Evolutionary conservation across 345 rosid genomes (phyloP).

Genomic region (Lumnitzera littorea): DNA sequence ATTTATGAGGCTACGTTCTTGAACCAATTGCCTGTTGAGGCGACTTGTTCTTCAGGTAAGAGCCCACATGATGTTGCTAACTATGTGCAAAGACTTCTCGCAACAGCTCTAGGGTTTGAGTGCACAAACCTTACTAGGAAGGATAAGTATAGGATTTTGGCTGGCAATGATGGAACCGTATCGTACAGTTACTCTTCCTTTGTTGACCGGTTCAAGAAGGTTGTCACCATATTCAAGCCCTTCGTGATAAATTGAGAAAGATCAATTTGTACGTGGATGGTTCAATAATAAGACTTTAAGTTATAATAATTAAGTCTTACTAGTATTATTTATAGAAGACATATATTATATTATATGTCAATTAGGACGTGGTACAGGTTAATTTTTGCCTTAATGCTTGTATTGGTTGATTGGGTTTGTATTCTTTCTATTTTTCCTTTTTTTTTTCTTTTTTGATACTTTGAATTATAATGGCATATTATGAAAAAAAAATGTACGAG

Average conservation of each 20-base stretch:
- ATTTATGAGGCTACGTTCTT: slow-evolving; percentile 86
- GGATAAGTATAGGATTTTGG: slow-evolving; percentile 73
- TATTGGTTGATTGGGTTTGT: too few relatives aligned
- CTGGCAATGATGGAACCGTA: slow-evolving; percentile 83
- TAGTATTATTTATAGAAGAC: background rate
- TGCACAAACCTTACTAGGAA: slow-evolving; percentile 89
- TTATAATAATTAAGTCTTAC: background rate
- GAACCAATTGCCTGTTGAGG: slow-evolving; percentile 70
- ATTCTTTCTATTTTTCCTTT: too few relatives aligned
- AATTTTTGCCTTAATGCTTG: too few relatives aligned
- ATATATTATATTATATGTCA: too few relatives aligned
- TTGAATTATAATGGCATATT: too few relatives aligned
- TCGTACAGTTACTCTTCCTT: slow-evolving; percentile 30
- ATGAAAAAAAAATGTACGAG: too few relatives aligned
- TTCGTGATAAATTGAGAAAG: slow-evolving; percentile 18
- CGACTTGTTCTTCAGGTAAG: slow-evolving; percentile 86
- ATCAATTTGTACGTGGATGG: background rate
- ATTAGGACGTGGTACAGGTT: too few relatives aligned
- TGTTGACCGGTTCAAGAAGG: slow-evolving; percentile 43
- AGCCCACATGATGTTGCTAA: slow-evolving; percentile 90
- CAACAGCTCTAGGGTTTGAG: slow-evolving; percentile 79
- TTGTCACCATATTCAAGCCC: slow-evolving; percentile 54
- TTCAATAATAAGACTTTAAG: background rate
- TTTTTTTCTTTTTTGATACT: too few relatives aligned
- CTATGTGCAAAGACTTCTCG: slow-evolving; percentile 81